Conservation (phyloP, 2,329 filamentous ascomycete species). For the Lecanicillium sp. region DNA sequence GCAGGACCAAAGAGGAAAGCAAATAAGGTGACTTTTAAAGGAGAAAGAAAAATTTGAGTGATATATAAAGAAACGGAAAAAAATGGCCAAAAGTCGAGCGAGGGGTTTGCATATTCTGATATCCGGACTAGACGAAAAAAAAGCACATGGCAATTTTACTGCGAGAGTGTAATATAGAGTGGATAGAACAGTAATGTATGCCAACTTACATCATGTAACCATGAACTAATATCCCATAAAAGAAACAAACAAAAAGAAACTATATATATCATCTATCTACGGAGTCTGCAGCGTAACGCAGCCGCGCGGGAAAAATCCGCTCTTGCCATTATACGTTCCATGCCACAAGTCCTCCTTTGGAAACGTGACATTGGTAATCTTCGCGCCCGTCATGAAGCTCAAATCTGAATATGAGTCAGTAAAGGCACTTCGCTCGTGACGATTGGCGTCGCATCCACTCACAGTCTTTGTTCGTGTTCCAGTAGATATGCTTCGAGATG, state of each 20-base stretch:
- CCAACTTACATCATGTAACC: too few species aligned
- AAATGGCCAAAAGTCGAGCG: slow-evolving; percentile 13
- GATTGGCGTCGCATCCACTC: neutral
- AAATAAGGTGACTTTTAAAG: slow-evolving; percentile 19
- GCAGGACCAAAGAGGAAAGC: slow-evolving; percentile 61
- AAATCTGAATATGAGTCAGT: neutral
- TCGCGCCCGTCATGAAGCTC: neutral
- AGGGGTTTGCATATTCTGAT: neutral
- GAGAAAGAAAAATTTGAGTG: slow-evolving; percentile 5
- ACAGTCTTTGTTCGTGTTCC: neutral
- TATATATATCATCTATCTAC: too few species aligned
- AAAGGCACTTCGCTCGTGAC: neutral
- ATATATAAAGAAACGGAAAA: neutral
- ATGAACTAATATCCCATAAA: too few species aligned
- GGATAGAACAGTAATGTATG: too few species aligned
- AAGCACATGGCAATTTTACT: too few species aligned
- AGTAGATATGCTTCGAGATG: neutral
- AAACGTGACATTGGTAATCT: slow-evolving; percentile 1
- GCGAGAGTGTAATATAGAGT: too few species aligned
- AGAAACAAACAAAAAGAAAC: too few species aligned
- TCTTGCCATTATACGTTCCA: slow-evolving; percentile 9
- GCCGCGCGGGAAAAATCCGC: slow-evolving; percentile 1
- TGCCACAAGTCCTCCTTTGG: slow-evolving; percentile 2
- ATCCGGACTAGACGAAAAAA: too few species aligned
- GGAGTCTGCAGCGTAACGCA: too few species aligned